Evolutionary conservation across 768 basidiomycete genomes (phyloP).

Genomic region (Harrya chromipes): DNA sequence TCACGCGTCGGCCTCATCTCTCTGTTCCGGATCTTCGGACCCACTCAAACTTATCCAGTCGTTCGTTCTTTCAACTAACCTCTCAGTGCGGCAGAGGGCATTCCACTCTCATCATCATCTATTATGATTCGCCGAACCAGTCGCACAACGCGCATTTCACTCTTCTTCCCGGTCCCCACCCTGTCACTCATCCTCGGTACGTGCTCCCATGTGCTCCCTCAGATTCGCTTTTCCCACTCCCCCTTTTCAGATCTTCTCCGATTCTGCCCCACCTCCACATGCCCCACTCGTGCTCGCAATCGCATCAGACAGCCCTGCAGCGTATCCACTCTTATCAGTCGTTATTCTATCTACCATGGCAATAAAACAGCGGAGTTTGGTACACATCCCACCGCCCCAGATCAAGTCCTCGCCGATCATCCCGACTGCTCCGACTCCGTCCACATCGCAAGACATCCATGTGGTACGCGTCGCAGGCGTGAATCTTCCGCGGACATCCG

Average conservation of each 20-base stretch:
- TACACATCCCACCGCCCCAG: slow-evolving; percentile 17
- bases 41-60: slow-evolving; percentile 1
- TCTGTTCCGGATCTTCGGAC: slow-evolving; percentile 15
- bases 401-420: slow-evolving; percentile 24
- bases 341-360: slow-evolving; percentile 1
- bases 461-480: slow-evolving; percentile 24
- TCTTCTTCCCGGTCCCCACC: slow-evolving; percentile 12
- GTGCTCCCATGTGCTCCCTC: slow-evolving; percentile 27
- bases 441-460: slow-evolving; percentile 32
- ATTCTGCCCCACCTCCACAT: slow-evolving; percentile 22
- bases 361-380: slow-evolving; percentile 18
- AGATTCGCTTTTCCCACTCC: slow-evolving; percentile 25
- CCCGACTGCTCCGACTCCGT: slow-evolving; percentile 28
- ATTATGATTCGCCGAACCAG: slow-evolving; percentile 21
- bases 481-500: slow-evolving; percentile 33
- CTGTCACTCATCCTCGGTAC: slow-evolving; percentile 13
- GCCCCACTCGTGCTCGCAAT: slow-evolving; percentile 1
- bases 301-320: background rate
- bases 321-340: background rate
- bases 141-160: slow-evolving; percentile 12
- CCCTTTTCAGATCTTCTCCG: slow-evolving; percentile 25
- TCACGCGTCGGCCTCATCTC: slow-evolving; percentile 5
- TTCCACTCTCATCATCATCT: slow-evolving; percentile 9
- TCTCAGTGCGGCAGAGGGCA: slow-evolving; percentile 20
- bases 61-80: background rate